Evolutionary conservation across 1,139 yeast genomes (phyloP), one percentile per base, ranked within the genome.

Genomic region (Yamadazyma diddensiae): DNA sequence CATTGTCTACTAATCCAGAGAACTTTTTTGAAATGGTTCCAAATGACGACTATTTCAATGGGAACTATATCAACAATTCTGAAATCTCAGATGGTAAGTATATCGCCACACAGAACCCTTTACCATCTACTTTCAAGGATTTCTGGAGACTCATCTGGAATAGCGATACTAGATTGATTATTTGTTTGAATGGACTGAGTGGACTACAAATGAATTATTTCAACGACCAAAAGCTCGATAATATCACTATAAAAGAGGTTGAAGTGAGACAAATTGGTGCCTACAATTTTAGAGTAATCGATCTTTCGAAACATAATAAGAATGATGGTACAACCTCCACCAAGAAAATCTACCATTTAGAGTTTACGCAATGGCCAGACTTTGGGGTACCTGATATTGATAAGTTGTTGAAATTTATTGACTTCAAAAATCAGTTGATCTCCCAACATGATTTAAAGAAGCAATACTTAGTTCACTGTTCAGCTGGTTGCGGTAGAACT

Each of bases 401-500:
- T 2, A 77, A 78, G 24, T 57, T 85, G 15, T 45, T 83, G 11
- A 64, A 70, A 3, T 59, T 84, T 30, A 70, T 79, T 26, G 49
- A 62, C 2, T 54, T 72, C 30, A 83, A 82, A 48, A 65, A 71
- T 39, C 39, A 55, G 15, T 45, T 75, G 21, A 43, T 53, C 41
- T 14, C 43, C 39, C 28, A 43, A 20, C 39, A 53, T 38, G 48
- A 49, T 17, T 18, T 18, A 18, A 6, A 6, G 11, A 44, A 50
- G 19, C 55, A 59, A 31, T 41, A 58, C 4, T 34, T 68, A 15
- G 73, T 68, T 23, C 94, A 84, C 53, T 84, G 94, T 50, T 79
- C 88, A 3, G 94, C 94, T 0, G 94, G 94, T 0, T 85, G 86
- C 35, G 94, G 94, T 6, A 62, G 94, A 39, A 78, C 94, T 0